These are phyloP conservation scores for Cruciata laevipes DNA, from an alignment of 257 asterid genomes.

Conservation along the genomic window DNA sequence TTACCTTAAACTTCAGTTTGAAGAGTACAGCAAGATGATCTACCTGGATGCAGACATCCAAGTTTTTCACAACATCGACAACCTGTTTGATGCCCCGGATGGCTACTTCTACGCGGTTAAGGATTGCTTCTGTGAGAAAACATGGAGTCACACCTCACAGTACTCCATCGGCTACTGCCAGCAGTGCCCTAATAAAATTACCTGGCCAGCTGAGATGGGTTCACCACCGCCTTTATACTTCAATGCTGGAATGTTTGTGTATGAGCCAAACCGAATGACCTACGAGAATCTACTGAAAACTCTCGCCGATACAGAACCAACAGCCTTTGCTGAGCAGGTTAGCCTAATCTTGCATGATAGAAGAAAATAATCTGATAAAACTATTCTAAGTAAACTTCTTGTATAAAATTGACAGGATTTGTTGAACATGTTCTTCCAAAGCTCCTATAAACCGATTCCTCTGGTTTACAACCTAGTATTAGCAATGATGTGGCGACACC, in stretches of 20 bases:
- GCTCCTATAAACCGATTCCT: conserved; percentile 56
- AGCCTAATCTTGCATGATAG: not conserved
- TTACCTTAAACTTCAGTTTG: conserved; percentile 24
- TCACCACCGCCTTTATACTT: conserved; percentile 47
- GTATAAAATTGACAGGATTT: conserved; percentile 39
- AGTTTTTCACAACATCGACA: conserved; percentile 51
- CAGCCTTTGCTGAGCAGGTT: conserved; percentile 64
- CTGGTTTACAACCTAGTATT: conserved; percentile 49
- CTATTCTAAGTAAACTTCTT: not conserved
- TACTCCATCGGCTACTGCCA: conserved; percentile 51
- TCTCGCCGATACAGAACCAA: conserved; percentile 41
- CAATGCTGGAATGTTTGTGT: conserved; percentile 58
- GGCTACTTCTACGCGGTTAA: conserved; percentile 58
- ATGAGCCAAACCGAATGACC: conserved; percentile 40
- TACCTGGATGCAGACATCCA: conserved; percentile 60
- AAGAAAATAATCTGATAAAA: not conserved
- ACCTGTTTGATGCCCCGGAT: conserved; percentile 39
- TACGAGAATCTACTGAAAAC: conserved; percentile 36
- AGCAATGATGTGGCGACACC: conserved; percentile 74
- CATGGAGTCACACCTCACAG: conserved; percentile 51
- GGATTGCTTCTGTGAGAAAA: conserved; percentile 60
- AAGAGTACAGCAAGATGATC: conserved; percentile 56
- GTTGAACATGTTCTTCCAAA: conserved; percentile 53
- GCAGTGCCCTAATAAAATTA: conserved; percentile 46
- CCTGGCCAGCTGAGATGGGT: conserved; percentile 53